Evolutionary conservation across 305 asterid species (phyloP), one percentile per base, ranked within the genome.

Genomic region (Fraxinus albicans): DNA sequence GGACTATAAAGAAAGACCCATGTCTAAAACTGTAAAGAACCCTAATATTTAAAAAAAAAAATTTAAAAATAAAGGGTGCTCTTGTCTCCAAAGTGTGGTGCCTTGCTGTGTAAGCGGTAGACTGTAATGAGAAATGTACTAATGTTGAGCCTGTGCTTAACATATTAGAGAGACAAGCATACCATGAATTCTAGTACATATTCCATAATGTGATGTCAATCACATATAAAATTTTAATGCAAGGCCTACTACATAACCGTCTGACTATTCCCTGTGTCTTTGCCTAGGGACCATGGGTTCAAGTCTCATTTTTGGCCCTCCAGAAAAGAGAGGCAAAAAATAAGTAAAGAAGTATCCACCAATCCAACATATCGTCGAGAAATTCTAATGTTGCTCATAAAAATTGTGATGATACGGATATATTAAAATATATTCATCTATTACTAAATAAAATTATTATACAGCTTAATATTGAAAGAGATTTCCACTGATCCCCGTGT

Each of bases 1-100:
- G 88, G 88, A 79, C 79, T 78, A 78, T 50, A 86, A 86, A 81
- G 89, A 80, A 79, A 85, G 76, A 86, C 82, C 76, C 70, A 70
- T 80, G 33, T 65, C 73, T 6, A 42, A 67, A 78, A 85, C 81
- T 85, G 82, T 79, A 77, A 80, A 79, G 77, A 79, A 79, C 42
- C 27, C 77, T 50, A 67, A 58, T 67, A 27, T 67, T 67, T 27
- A 3, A 9, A 67, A 23, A 27, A 9, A 13, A 35, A 5, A 35
- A 35, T 25, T 25, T 25, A 8, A 55, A 53, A 15, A 6, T 72
- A 76, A 78, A 77, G 35, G 80, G 36, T 23, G 6, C 74, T 73
- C 58, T 23, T 19, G 73, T 55, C 40, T 75, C 31, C 31, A 9
- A 25, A 35, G 84, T 81, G 74, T 81, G 69, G 33, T 40, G 44